These are phyloP conservation scores for Candida xiaguanensis DNA, from an alignment of 805 yeast species.

Conservation along the genomic window DNA sequence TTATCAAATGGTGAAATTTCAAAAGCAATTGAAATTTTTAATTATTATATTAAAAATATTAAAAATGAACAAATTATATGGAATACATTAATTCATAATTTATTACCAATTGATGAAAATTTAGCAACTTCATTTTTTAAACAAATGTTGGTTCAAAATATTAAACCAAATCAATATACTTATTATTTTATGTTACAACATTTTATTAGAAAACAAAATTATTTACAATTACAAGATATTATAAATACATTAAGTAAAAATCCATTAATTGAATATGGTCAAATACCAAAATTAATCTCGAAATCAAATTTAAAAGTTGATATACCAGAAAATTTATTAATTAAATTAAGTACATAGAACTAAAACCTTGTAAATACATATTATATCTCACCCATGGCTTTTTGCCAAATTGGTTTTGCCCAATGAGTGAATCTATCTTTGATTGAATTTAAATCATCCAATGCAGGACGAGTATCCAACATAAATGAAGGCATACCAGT, in stretches of 20 bases:
- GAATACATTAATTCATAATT: slow-evolving; percentile 35
- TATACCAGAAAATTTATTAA: neutral
- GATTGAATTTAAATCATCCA: slow-evolving; percentile 64
- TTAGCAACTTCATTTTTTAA: slow-evolving; percentile 41
- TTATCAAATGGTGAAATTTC: slow-evolving; percentile 35
- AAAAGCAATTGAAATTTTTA: slow-evolving; percentile 29
- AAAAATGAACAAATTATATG: slow-evolving; percentile 36
- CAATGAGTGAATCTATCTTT: slow-evolving; percentile 68
- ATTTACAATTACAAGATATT: slow-evolving; percentile 28
- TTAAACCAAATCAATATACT: slow-evolving; percentile 47
- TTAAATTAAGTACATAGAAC: slow-evolving; percentile 1
- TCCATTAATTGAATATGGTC: slow-evolving; percentile 32
- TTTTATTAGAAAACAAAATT: slow-evolving; percentile 30
- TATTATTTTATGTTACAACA: slow-evolving; percentile 44
- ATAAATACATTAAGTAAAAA: slow-evolving; percentile 35
- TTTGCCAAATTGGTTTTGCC: slow-evolving; percentile 61
- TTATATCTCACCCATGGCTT: slow-evolving; percentile 60
- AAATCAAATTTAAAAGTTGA: neutral
- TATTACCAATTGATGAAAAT: slow-evolving; percentile 27
- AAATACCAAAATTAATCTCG: slow-evolving; percentile 9
- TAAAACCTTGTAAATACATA: slow-evolving; percentile 1
- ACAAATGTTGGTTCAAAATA: slow-evolving; percentile 23
- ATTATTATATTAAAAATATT: slow-evolving; percentile 29
- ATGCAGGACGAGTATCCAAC: slow-evolving; percentile 93
- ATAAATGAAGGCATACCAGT: slow-evolving; percentile 88